These are phyloP conservation scores for Ramularia endophylla DNA, from an alignment of 2,329 filamentous ascomycete genomes.

Conservation along the genomic window DNA sequence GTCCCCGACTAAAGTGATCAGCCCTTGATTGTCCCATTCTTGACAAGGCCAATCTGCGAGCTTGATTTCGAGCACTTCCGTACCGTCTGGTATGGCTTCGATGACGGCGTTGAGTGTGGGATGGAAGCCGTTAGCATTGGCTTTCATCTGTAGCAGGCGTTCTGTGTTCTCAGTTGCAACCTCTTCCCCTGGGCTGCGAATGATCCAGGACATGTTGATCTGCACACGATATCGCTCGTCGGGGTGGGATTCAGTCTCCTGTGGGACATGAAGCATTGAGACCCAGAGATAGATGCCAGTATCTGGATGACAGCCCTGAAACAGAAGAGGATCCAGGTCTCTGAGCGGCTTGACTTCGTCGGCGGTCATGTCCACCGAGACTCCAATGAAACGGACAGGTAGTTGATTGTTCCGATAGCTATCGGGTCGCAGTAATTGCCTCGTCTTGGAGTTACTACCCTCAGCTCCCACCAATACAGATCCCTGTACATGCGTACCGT, in stretches of 20 bases:
- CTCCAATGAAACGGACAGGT: constrained; percentile 36
- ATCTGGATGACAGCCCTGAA: constrained; percentile 16
- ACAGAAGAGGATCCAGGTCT: constrained; percentile 18
- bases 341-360: constrained; percentile 22
- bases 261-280: constrained; percentile 38
- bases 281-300: constrained; percentile 19
- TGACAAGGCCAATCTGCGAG: constrained; percentile 1
- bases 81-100: not conserved
- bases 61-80: not conserved
- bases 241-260: constrained; percentile 25
- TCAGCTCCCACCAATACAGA: constrained; percentile 43
- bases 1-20: constrained; percentile 35
- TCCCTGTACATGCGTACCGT: no score
- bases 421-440: constrained; percentile 31
- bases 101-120: not conserved
- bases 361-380: constrained; percentile 33
- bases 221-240: constrained; percentile 39
- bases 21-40: constrained; percentile 3
- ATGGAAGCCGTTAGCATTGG: not conserved
- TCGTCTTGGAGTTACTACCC: constrained; percentile 35
- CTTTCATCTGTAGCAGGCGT: constrained; percentile 1
- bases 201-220: constrained; percentile 46
- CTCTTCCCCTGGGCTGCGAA: no score
- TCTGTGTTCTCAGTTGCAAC: no score
- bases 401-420: constrained; percentile 27